These are phyloP conservation scores for Tylopilus plumbeoviolaceoides DNA, from an alignment of 768 basidiomycete species.

Conservation along the genomic window DNA sequence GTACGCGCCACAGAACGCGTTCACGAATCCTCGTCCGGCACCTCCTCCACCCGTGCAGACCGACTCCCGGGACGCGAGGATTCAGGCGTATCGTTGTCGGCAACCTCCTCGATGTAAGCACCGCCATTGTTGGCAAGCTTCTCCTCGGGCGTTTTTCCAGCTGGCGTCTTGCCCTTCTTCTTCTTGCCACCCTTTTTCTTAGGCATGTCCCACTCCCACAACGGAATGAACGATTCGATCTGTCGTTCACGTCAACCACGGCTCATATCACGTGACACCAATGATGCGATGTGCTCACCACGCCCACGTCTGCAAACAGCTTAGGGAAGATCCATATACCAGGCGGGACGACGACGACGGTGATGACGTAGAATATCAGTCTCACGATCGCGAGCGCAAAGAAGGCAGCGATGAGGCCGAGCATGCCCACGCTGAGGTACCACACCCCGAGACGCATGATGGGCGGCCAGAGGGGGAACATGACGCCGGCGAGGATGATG, in stretches of 20 bases:
- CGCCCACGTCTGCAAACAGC: conserved; percentile 96
- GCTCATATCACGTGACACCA: not conserved
- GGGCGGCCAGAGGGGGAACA: conserved; percentile 99
- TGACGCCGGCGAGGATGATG: conserved; percentile 92
- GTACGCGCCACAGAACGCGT: not conserved
- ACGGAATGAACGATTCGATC: conserved; percentile 96
- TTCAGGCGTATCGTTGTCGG: conserved; percentile 28
- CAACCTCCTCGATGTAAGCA: conserved; percentile 37
- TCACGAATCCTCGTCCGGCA: conserved; percentile 39
- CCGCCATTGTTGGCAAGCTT: conserved; percentile 40
- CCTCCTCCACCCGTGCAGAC: conserved; percentile 42
- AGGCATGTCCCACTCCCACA: conserved; percentile 94
- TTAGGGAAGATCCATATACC: conserved; percentile 99
- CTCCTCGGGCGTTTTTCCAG: conserved; percentile 31
- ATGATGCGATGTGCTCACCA: conserved; percentile 56
- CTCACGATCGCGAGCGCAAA: conserved; percentile 88
- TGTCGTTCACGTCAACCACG: conserved; percentile 28
- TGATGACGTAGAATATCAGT: conserved; percentile 90
- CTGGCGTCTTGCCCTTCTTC: conserved; percentile 45
- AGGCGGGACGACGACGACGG: conserved; percentile 77
- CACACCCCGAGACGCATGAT: conserved; percentile 91
- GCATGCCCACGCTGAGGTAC: conserved; percentile 87
- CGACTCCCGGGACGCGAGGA: conserved; percentile 34
- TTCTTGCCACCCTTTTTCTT: conserved; percentile 61
- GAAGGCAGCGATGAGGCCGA: conserved; percentile 86